A percentile compares a stretch with the other conserved stretches of the same genome.
phyloP scores from a whole-genome alignment of 73 alveolate species.

The Breviolum minutum region DNA sequence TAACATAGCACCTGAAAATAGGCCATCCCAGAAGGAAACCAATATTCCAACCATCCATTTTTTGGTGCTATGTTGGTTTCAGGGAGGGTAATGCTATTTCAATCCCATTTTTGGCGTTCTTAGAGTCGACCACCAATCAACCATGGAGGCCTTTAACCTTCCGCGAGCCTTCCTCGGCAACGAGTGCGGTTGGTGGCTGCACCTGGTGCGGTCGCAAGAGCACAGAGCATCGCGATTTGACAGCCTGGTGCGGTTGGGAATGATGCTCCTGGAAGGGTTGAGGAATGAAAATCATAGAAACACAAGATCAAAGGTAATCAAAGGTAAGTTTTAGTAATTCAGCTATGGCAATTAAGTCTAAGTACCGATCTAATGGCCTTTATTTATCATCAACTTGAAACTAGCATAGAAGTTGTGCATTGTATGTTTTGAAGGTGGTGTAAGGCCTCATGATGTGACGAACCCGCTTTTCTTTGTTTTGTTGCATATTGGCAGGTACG shows the following conservation, averaged over 20 bases:
- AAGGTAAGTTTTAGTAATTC: background rate
- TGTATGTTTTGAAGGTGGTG: background rate
- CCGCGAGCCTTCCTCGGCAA: background rate
- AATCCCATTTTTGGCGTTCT: no score
- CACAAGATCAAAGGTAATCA: background rate
- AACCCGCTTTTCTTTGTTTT: no score
- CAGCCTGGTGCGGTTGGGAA: background rate
- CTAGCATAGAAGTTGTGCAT: background rate
- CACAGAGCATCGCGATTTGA: conserved; percentile 32
- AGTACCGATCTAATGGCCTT: background rate
- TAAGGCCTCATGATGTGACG: background rate
- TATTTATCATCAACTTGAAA: background rate
- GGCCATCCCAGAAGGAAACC: no score
- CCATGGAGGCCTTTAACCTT: background rate
- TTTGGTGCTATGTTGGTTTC: no score
- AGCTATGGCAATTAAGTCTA: no score
- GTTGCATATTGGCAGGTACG: conserved; percentile 30
- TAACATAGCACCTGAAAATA: no score
- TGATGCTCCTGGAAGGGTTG: background rate
- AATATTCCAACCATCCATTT: no score
- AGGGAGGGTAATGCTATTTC: no score
- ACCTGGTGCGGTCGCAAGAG: conserved; percentile 12
- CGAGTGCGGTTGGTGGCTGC: background rate
- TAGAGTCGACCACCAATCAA: background rate
- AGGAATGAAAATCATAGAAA: background rate